Evolutionary conservation across 2,329 filamentous ascomycete species (phyloP).

Genomic region (Teratosphaeria viscida): DNA sequence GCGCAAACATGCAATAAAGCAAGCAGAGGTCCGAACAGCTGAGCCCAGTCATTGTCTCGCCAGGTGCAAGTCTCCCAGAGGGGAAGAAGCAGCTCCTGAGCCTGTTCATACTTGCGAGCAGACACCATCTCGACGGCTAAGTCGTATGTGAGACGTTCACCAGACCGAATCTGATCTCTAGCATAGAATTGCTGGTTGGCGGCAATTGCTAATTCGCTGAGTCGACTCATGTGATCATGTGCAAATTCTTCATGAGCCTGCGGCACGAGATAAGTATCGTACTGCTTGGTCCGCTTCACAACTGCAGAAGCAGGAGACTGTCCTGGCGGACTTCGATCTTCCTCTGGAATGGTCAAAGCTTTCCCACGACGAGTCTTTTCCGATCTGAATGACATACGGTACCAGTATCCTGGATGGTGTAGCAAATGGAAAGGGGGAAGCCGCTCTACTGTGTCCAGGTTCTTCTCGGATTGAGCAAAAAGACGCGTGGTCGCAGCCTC

Average conservation of each 20-base stretch:
- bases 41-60: conserved; percentile 51
- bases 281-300: conserved; percentile 42
- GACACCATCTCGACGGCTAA: conserved; percentile 45
- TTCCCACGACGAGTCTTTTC: conserved; percentile 39
- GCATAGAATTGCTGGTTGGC: conserved; percentile 39
- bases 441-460: conserved; percentile 37
- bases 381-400: conserved; percentile 43
- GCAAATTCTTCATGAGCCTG: conserved; percentile 46
- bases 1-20: conserved; percentile 47
- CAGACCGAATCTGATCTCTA: conserved; percentile 43
- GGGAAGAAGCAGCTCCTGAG: conserved; percentile 40
- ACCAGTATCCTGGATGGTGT: conserved; percentile 55
- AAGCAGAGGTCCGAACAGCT: conserved; percentile 43
- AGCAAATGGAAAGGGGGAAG: conserved; percentile 49
- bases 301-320: conserved; percentile 47
- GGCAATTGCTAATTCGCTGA: conserved; percentile 37
- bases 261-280: conserved; percentile 52
- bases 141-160: conserved; percentile 45
- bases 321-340: conserved; percentile 46
- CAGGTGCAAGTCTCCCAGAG: conserved; percentile 49
- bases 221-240: conserved; percentile 37
- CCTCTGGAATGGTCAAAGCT: conserved; percentile 47
- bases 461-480: conserved; percentile 43
- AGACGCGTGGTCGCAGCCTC: conserved; percentile 15
- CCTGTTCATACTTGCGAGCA: conserved; percentile 40